These are phyloP conservation scores for Aspergillus wentii DNA, from an alignment of 495 filamentous ascomycete genomes.

Conservation along the genomic window DNA sequence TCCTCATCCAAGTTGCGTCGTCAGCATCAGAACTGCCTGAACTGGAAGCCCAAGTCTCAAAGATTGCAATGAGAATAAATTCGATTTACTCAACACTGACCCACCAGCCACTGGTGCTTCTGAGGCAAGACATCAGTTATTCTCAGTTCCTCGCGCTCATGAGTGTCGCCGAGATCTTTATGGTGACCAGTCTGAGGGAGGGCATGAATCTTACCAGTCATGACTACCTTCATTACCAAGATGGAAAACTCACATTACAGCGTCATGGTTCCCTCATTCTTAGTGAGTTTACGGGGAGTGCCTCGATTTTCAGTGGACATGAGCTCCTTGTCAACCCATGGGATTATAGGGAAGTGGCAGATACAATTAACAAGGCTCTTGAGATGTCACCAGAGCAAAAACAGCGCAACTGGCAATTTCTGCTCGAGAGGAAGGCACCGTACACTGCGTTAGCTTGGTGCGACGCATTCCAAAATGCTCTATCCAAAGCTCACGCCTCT, in stretches of 20 bases:
- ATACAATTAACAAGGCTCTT: slow-evolving; percentile 69
- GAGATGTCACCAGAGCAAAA: slow-evolving; percentile 71
- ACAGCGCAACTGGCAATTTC: slow-evolving; percentile 60
- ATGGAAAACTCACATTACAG: slow-evolving; percentile 59
- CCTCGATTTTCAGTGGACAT: slow-evolving; percentile 69
- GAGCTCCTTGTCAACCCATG: slow-evolving; percentile 79
- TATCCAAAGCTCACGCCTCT: slow-evolving; percentile 58
- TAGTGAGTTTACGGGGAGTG: slow-evolving; percentile 91
- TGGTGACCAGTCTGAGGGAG: slow-evolving; percentile 84
- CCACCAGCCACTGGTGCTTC: slow-evolving; percentile 78
- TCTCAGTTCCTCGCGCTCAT: slow-evolving; percentile 79
- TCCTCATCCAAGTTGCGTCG: slow-evolving; percentile 81
- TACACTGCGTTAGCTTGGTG: slow-evolving; percentile 77
- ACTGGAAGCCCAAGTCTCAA: slow-evolving; percentile 72
- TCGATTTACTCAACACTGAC: slow-evolving; percentile 73
- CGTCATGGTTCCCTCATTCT: slow-evolving; percentile 81
- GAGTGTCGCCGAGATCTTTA: slow-evolving; percentile 74
- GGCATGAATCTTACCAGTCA: slow-evolving; percentile 90
- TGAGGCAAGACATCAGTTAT: slow-evolving; percentile 87
- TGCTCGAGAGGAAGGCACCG: slow-evolving; percentile 64
- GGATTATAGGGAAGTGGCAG: slow-evolving; percentile 77
- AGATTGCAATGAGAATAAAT: slow-evolving; percentile 84
- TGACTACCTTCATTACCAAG: slow-evolving; percentile 84
- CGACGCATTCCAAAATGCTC: slow-evolving; percentile 52
- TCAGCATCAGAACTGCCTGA: slow-evolving; percentile 73